These are phyloP conservation scores for Prunella vulgaris DNA, from an alignment of 257 asterid species.

Conservation along the genomic window DNA sequence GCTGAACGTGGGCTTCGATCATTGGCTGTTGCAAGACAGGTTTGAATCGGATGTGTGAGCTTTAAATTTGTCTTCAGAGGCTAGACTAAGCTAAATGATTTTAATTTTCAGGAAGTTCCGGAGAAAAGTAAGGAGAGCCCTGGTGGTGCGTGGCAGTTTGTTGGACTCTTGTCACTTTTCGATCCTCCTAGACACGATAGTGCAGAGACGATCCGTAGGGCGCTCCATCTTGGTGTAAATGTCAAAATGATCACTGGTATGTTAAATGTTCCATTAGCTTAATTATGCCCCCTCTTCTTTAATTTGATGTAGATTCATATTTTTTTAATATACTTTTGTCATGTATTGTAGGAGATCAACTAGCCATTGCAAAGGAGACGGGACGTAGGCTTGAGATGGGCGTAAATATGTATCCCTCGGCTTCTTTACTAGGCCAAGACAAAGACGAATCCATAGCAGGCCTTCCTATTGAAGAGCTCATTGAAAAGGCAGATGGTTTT, in stretches of 20 bases:
- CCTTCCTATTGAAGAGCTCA: constrained; percentile 81
- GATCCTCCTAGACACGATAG: constrained; percentile 98
- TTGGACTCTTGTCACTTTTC: constrained; percentile 78
- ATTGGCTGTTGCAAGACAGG: constrained; percentile 92
- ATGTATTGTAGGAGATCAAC: constrained; percentile 86
- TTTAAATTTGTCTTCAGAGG: background rate
- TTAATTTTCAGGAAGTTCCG: constrained; percentile 62
- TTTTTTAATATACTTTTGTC: too few relatives aligned
- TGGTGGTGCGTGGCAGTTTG: constrained; percentile 83
- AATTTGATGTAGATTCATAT: background rate
- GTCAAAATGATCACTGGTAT: constrained; percentile 96
- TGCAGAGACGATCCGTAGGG: constrained; percentile 87
- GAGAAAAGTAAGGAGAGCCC: constrained; percentile 72
- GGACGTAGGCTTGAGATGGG: constrained; percentile 99
- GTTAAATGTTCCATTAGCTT: background rate
- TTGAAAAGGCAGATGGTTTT: constrained; percentile 94
- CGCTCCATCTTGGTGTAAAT: constrained; percentile 87
- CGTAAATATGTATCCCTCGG: constrained; percentile 84
- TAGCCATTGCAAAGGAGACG: constrained; percentile 91
- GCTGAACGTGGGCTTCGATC: constrained; percentile 97
- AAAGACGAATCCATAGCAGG: constrained; percentile 66
- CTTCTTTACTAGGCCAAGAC: constrained; percentile 76
- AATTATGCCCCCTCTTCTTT: background rate
- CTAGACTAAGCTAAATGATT: constrained; percentile 2
- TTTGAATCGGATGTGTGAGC: constrained; percentile 3